Conservation (phyloP, 805 yeast species). For the Candida odintsovae region DNA sequence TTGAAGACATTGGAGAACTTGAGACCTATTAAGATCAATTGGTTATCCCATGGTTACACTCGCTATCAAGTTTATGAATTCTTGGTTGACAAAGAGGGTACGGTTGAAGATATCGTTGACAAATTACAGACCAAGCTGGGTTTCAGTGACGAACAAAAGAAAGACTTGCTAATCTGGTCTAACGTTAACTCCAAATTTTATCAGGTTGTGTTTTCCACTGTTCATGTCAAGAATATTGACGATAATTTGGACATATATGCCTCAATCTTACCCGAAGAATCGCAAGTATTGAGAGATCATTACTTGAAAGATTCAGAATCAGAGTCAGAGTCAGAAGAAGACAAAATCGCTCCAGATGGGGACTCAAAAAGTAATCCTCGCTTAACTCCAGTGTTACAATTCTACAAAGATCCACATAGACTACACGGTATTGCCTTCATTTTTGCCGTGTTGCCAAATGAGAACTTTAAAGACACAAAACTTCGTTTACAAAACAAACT, state of each 20-base stretch:
- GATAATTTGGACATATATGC: conserved; percentile 38
- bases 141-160: conserved; percentile 40
- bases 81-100: conserved; percentile 57
- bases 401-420: conserved; percentile 57
- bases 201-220: conserved; percentile 29
- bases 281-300: conserved; percentile 19
- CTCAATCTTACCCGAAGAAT: conserved; percentile 39
- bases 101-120: conserved; percentile 47
- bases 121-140: conserved; percentile 51
- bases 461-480: conserved; percentile 55
- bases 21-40: conserved; percentile 57
- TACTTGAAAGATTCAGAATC: conserved; percentile 17
- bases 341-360: conserved; percentile 12
- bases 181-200: conserved; percentile 30
- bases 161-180: conserved; percentile 53
- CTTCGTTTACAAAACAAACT: conserved; percentile 60
- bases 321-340: conserved; percentile 15
- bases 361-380: conserved; percentile 25
- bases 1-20: conserved; percentile 73
- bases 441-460: conserved; percentile 65
- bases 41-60: conserved; percentile 69
- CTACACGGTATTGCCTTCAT: conserved; percentile 85
- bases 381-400: conserved; percentile 68
- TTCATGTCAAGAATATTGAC: conserved; percentile 34
- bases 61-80: conserved; percentile 67